These are phyloP conservation scores for Turritis glabra DNA, from an alignment of 345 rosid genomes.

Conservation along the genomic window DNA sequence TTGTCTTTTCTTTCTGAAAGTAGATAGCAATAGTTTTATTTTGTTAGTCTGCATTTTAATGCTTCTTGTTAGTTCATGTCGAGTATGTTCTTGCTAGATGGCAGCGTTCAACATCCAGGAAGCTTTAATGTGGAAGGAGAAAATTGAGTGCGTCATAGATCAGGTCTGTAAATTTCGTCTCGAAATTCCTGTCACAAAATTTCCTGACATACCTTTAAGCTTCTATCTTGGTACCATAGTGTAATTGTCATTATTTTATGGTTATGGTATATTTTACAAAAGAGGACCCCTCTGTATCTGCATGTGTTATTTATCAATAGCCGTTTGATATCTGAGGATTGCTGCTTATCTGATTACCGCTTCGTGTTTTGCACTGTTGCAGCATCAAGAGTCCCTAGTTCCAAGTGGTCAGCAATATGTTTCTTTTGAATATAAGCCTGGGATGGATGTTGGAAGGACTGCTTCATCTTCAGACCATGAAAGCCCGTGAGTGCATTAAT, in stretches of 20 bases:
- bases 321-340: conserved; percentile 14
- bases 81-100: conserved; percentile 64
- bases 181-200: not conserved
- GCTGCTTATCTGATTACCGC: conserved; percentile 3
- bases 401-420: conserved; percentile 79
- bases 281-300: not conserved
- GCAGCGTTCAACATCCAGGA: conserved; percentile 99
- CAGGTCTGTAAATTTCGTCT: conserved; percentile 54
- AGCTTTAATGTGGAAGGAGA: conserved; percentile 90
- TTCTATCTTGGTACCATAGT: not conserved
- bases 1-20: conserved; percentile 21
- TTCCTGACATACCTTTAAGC: not conserved
- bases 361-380: conserved; percentile 39
- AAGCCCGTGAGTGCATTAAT: conserved; percentile 83
- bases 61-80: conserved; percentile 34
- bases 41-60: conserved; percentile 17
- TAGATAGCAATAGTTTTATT: not conserved
- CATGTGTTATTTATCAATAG: not conserved
- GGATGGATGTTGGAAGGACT: conserved; percentile 84
- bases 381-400: conserved; percentile 90
- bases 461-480: conserved; percentile 97
- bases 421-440: conserved; percentile 95
- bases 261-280: not conserved
- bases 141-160: conserved; percentile 86
- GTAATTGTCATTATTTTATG: not conserved